These are phyloP conservation scores for Pythium oligandrum DNA, from an alignment of 352 stramenopile species.

Conservation along the genomic window DNA sequence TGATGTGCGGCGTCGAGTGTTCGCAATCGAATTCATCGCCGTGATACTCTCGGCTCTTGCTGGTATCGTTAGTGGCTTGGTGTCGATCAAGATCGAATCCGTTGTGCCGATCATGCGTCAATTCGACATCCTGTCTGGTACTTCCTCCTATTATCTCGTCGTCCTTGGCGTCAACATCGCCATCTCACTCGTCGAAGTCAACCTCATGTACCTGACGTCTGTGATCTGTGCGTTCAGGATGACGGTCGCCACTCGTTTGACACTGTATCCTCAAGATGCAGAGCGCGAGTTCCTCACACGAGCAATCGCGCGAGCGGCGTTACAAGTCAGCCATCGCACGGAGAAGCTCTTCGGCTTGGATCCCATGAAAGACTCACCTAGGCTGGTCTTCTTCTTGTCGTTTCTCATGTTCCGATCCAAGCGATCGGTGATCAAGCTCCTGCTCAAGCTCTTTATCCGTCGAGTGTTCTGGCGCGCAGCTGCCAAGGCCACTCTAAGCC, in stretches of 20 bases:
- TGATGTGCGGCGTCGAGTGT: conserved; percentile 4
- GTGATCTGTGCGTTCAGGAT: conserved; percentile 35
- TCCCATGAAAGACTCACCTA: conserved; percentile 38
- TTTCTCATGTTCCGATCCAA: conserved; percentile 49
- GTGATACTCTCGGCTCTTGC: conserved; percentile 1
- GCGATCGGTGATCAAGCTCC: conserved; percentile 43
- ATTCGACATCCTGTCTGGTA: conserved; percentile 3
- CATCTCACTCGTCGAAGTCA: conserved; percentile 4
- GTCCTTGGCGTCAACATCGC: not conserved
- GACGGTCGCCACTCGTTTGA: conserved; percentile 32
- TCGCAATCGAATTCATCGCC: conserved; percentile 6
- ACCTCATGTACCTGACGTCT: conserved; percentile 29
- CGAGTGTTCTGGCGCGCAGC: conserved; percentile 40
- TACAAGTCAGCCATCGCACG: conserved; percentile 39
- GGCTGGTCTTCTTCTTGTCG: conserved; percentile 24
- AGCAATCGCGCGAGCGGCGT: conserved; percentile 36
- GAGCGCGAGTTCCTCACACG: conserved; percentile 48
- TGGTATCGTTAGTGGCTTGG: conserved; percentile 1
- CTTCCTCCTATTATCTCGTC: not conserved
- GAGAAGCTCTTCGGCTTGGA: conserved; percentile 46
- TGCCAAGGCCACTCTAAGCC: conserved; percentile 29
- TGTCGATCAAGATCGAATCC: conserved; percentile 6
- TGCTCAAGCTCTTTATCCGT: conserved; percentile 53
- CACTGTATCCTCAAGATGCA: conserved; percentile 38
- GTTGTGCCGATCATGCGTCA: conserved; percentile 1